A percentile compares a stretch with the other conserved stretches of the same genome.
Evolutionary conservation across 768 basidiomycete species (phyloP).

Genomic region (Hydnomerulius pinastri): DNA sequence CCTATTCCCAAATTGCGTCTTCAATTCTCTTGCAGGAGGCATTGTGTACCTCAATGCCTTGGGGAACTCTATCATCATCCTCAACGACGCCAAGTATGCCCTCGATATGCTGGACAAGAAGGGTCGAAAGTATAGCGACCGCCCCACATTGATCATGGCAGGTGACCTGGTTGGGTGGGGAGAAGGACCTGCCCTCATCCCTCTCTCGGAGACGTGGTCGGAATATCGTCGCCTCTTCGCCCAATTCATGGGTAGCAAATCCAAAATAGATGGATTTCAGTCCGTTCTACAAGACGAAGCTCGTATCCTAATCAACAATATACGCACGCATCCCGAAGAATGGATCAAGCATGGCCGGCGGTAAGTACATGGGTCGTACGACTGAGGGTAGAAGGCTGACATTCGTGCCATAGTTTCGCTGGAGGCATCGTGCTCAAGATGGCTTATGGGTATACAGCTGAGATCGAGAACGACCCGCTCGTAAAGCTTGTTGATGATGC

Average conservation of each 20-base stretch:
- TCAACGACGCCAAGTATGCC: conserved; percentile 28
- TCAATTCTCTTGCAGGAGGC: conserved; percentile 9
- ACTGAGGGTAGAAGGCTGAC: neutral
- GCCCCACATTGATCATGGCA: conserved; percentile 8
- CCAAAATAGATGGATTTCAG: conserved; percentile 18
- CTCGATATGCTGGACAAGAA: conserved; percentile 33
- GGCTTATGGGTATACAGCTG: conserved; percentile 30
- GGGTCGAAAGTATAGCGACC: conserved; percentile 22
- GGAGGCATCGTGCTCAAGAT: conserved; percentile 26
- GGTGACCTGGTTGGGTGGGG: conserved; percentile 17
- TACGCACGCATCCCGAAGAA: conserved; percentile 5
- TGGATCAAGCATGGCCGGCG: conserved; percentile 16
- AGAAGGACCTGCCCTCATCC: neutral
- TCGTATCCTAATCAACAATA: neutral
- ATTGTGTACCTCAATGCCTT: conserved; percentile 15
- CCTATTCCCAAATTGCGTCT: neutral
- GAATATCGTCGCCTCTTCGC: conserved; percentile 22
- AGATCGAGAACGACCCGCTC: conserved; percentile 25
- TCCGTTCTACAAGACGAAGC: conserved; percentile 13
- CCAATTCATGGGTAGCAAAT: conserved; percentile 20
- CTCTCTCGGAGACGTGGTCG: conserved; percentile 10
- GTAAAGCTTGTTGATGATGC: conserved; percentile 24
- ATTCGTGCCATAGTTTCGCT: conserved; percentile 12
- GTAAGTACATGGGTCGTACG: conserved; percentile 5
- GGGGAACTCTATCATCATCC: conserved; percentile 15